These are phyloP conservation scores for Pichia nanzhaoensis DNA, from an alignment of 805 yeast species.

Conservation along the genomic window DNA sequence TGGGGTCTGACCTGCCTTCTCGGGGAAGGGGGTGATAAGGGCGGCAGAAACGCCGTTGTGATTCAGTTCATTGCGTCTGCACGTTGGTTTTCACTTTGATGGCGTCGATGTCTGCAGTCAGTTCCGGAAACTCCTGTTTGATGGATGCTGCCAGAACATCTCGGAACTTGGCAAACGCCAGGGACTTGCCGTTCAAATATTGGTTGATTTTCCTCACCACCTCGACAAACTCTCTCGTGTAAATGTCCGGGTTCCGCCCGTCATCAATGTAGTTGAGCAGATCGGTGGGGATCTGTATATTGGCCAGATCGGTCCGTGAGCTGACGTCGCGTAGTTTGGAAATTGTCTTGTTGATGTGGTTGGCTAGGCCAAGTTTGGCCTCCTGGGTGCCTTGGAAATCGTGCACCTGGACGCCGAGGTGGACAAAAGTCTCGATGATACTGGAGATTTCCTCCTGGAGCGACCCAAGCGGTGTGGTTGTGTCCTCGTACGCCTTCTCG, in stretches of 20 bases:
- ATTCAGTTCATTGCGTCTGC: no score
- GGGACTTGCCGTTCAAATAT: constrained; percentile 75
- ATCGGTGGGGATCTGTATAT: constrained; percentile 63
- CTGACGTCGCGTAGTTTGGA: constrained; percentile 32
- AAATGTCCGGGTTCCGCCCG: constrained; percentile 95
- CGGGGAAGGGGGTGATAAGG: no score
- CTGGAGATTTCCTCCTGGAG: constrained; percentile 39
- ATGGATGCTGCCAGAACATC: constrained; percentile 65
- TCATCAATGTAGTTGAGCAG: constrained; percentile 90
- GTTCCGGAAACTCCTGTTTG: constrained; percentile 71
- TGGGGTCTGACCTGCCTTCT: no score
- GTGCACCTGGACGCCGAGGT: constrained; percentile 85
- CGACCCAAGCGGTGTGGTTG: constrained; percentile 21
- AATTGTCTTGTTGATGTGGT: constrained; percentile 37
- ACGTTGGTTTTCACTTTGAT: constrained; percentile 32
- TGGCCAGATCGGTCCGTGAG: constrained; percentile 29
- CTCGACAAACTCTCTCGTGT: constrained; percentile 94
- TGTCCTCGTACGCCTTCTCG: constrained; percentile 21
- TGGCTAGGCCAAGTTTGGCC: constrained; percentile 53
- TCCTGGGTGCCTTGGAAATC: constrained; percentile 88
- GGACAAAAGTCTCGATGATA: constrained; percentile 74
- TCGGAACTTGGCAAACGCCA: constrained; percentile 49
- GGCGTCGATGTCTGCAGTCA: constrained; percentile 49
- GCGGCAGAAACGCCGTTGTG: no score
- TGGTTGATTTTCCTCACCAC: constrained; percentile 88